These are phyloP conservation scores for Neurospora sp. DNA, from an alignment of 2,329 filamentous ascomycete genomes.

Conservation along the genomic window DNA sequence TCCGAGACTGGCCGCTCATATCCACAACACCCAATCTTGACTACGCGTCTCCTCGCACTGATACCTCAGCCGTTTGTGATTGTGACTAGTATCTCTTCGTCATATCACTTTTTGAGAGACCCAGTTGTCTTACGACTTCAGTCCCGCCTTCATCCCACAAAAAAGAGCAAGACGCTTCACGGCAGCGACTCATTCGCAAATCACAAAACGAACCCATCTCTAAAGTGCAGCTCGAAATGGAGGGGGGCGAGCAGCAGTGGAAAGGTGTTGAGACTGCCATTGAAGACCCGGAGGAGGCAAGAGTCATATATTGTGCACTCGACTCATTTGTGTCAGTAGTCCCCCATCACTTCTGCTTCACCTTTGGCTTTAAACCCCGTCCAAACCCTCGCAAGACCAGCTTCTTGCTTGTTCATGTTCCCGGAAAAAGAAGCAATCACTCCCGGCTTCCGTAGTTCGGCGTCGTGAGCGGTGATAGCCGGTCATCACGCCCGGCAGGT, in stretches of 20 bases:
- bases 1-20: not conserved
- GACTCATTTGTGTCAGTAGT: constrained; percentile 77
- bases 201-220: not conserved
- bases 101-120: not conserved
- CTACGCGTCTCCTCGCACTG: not conserved
- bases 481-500: not conserved
- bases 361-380: not conserved
- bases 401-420: not conserved
- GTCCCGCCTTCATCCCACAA: not conserved
- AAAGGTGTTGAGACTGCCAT: constrained; percentile 54
- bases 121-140: not conserved
- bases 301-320: constrained; percentile 69
- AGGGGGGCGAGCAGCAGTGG: constrained; percentile 38
- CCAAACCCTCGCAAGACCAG: not conserved
- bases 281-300: constrained; percentile 69
- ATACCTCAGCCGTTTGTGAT: not conserved
- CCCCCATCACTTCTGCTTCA: not conserved
- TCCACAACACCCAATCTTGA: not conserved
- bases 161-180: not conserved
- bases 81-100: not conserved
- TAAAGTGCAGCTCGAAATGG: constrained; percentile 13
- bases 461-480: not conserved
- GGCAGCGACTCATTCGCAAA: not conserved
- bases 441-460: not conserved
- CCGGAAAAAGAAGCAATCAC: not conserved